phyloP scores from a whole-genome alignment of 2,329 filamentous ascomycete genomes.

The Scedosporium aurantiacum region DNA sequence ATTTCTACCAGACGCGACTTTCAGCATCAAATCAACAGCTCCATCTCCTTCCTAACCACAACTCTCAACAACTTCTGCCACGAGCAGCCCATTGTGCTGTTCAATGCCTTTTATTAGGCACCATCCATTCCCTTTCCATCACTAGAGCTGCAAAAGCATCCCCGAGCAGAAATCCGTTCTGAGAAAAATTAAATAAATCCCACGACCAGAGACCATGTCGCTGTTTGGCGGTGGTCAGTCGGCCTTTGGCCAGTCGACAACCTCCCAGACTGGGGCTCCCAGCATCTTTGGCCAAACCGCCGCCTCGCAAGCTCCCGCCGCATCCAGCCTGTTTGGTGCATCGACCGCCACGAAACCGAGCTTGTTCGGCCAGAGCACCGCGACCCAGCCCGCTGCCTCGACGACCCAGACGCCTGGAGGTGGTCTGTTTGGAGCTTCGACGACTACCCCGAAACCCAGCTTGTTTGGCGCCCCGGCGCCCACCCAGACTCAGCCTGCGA shows the following conservation, averaged over 20 bases:
- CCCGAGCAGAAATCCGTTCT: no score
- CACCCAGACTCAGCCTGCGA: constrained; percentile 8
- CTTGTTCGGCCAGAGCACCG: constrained; percentile 8
- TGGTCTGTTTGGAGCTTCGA: constrained; percentile 19
- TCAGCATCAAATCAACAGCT: neutral
- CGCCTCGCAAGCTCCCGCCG: constrained; percentile 1
- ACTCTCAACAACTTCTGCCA: no score
- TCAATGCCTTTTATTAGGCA: no score
- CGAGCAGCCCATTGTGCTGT: no score
- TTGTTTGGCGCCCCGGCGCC: constrained; percentile 2
- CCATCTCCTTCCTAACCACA: no score
- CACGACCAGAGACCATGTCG: constrained; percentile 11
- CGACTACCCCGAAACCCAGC: constrained; percentile 10
- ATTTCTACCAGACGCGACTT: neutral
- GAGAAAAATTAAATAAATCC: neutral
- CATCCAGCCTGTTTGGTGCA: constrained; percentile 18
- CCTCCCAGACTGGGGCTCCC: neutral
- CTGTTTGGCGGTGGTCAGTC: constrained; percentile 19
- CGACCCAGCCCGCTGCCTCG: constrained; percentile 7
- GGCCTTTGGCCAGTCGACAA: constrained; percentile 21
- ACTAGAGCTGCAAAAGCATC: no score
- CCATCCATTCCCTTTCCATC: no score
- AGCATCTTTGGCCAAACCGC: constrained; percentile 4
- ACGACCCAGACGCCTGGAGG: constrained; percentile 9
- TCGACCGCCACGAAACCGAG: constrained; percentile 12